A percentile compares a stretch with the other conserved stretches of the same genome.
Conservation (phyloP, 257 asterid genomes). For the Salvia rosmarinus region DNA sequence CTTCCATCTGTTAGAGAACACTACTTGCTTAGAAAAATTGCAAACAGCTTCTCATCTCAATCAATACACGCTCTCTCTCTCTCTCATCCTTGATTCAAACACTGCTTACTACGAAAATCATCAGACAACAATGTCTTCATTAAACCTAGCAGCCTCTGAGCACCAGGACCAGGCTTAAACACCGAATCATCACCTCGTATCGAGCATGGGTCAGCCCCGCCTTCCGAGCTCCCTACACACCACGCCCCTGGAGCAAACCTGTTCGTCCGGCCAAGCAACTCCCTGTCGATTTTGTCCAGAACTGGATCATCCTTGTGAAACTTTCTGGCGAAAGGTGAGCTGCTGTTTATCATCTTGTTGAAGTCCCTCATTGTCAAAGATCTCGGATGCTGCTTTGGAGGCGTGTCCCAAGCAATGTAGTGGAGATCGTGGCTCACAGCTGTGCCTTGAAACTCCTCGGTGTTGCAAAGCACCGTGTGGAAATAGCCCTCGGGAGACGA, state of each 20-base stretch:
- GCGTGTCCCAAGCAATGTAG: constrained; percentile 96
- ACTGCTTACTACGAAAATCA: constrained; percentile 58
- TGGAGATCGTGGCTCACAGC: constrained; percentile 92
- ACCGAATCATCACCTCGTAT: constrained; percentile 70
- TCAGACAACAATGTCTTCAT: constrained; percentile 60
- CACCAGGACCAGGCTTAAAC: constrained; percentile 80
- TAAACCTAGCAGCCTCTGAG: constrained; percentile 64
- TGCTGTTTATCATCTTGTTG: constrained; percentile 81
- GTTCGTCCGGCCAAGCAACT: constrained; percentile 66
- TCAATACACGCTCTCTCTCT: constrained; percentile 11
- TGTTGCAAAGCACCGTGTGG: constrained; percentile 92
- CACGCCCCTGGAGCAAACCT: constrained; percentile 88
- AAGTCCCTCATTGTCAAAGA: constrained; percentile 69
- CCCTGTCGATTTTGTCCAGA: constrained; percentile 78
- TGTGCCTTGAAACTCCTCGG: constrained; percentile 65
- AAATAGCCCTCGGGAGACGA: constrained; percentile 98
- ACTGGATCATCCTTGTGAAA: constrained; percentile 83
- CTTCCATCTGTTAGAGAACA: constrained; percentile 37
- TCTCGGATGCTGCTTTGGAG: constrained; percentile 97
- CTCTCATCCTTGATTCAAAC: constrained; percentile 45
- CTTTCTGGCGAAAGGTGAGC: constrained; percentile 89
- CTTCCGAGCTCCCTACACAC: constrained; percentile 76
- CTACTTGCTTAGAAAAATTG: constrained; percentile 44
- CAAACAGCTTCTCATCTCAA: constrained; percentile 40
- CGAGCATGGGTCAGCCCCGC: constrained; percentile 74